Conservation (phyloP, 176 grass and related monocot genomes). For the Calamus simplicifolius region DNA sequence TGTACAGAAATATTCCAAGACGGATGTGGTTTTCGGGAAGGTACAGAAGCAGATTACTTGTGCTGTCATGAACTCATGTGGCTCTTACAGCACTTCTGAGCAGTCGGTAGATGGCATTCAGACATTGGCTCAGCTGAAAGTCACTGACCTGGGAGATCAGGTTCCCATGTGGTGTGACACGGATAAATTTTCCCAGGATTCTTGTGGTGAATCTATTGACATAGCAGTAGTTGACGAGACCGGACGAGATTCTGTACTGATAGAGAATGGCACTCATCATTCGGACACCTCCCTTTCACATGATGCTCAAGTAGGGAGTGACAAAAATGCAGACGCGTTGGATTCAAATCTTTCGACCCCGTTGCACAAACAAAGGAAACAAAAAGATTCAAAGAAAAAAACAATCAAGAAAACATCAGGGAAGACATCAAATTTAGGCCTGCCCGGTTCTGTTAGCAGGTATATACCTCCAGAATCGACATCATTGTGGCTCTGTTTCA, state of each 20-base stretch:
- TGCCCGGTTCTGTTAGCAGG: slow-evolving; percentile 28
- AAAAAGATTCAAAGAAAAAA: slow-evolving; percentile 20
- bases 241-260: slow-evolving; percentile 9
- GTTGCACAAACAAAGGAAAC: slow-evolving; percentile 4
- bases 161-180: no score
- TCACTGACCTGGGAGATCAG: no score
- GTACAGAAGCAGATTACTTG: slow-evolving; percentile 56
- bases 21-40: slow-evolving; percentile 43
- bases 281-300: not conserved
- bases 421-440: slow-evolving; percentile 16
- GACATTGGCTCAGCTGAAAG: no score
- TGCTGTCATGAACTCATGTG: slow-evolving; percentile 19
- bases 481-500: not conserved
- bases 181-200: no score
- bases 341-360: slow-evolving; percentile 10
- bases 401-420: slow-evolving; percentile 12
- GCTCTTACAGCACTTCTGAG: slow-evolving; percentile 11
- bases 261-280: slow-evolving; percentile 12
- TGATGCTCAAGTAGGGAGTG: slow-evolving; percentile 6
- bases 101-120: not conserved
- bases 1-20: slow-evolving; percentile 41
- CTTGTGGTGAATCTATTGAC: slow-evolving; percentile 8
- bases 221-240: slow-evolving; percentile 14
- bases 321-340: not conserved
- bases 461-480: not conserved